Evolutionary conservation across 352 stramenopile genomes (phyloP).

Genomic region (Thalassiosira livingstoniorum): DNA sequence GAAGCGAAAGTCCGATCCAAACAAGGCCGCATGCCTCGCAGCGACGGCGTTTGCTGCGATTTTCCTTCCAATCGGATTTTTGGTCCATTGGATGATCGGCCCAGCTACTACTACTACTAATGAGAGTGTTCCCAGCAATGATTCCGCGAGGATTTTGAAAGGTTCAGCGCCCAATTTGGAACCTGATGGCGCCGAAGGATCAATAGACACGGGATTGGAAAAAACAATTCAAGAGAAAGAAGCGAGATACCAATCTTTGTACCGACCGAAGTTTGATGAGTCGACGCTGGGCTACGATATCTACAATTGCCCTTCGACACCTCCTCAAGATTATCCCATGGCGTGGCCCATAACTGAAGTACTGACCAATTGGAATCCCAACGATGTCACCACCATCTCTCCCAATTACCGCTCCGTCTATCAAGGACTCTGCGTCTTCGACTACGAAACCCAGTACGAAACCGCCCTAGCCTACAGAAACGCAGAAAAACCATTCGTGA

Average conservation of each 20-base stretch:
- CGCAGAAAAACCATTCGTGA: conserved; percentile 93
- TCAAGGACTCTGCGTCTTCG: conserved; percentile 82
- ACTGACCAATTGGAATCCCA: conserved; percentile 76
- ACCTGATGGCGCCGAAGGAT: background rate
- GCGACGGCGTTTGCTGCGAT: conserved; percentile 4
- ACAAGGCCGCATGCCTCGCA: conserved; percentile 15
- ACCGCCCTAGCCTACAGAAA: conserved; percentile 84
- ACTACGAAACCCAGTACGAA: conserved; percentile 69
- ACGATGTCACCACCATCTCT: conserved; percentile 61
- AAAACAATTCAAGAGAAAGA: background rate
- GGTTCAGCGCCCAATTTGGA: background rate
- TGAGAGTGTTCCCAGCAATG: background rate
- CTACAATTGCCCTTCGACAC: conserved; percentile 66
- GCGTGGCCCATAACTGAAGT: conserved; percentile 74
- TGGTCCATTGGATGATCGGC: conserved; percentile 4
- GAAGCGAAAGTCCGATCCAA: conserved; percentile 19
- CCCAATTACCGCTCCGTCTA: conserved; percentile 57
- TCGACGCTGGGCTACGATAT: conserved; percentile 69
- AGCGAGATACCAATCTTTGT: conserved; percentile 33
- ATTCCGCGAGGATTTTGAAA: background rate
- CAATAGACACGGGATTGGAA: background rate
- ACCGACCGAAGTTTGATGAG: conserved; percentile 38
- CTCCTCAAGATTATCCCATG: conserved; percentile 72
- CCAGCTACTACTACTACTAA: too few species aligned
- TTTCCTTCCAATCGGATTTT: conserved; percentile 21